phyloP scores from a whole-genome alignment of 768 basidiomycete species.

The Glaciozyma antarctica region DNA sequence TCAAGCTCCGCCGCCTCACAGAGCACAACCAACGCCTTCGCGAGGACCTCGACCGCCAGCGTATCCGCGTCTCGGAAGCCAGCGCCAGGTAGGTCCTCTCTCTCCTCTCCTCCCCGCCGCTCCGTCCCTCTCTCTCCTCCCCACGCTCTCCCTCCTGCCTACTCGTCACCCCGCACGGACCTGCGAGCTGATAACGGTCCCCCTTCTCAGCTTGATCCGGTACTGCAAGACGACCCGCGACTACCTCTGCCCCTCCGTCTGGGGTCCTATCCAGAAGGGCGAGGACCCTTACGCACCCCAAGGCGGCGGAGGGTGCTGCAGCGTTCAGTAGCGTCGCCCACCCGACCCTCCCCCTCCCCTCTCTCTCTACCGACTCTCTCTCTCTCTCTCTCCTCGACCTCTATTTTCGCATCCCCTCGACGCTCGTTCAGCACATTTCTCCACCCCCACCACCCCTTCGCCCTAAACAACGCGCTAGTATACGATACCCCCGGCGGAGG shows the following conservation, averaged over 20 bases:
- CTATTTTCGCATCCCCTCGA: neutral
- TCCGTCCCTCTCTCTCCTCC: too few species aligned
- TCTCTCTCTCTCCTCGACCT: neutral
- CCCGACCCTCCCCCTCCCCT: neutral
- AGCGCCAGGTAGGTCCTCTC: conserved; percentile 58
- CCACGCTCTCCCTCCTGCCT: neutral
- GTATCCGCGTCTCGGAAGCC: conserved; percentile 85
- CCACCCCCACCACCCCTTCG: neutral
- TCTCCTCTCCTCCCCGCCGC: neutral
- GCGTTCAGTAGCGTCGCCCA: conserved; percentile 8
- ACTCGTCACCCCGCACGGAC: neutral
- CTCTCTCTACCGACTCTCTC: neutral
- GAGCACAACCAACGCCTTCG: conserved; percentile 87
- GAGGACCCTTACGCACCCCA: conserved; percentile 85
- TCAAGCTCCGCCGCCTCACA: conserved; percentile 82
- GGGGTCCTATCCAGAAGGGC: conserved; percentile 85
- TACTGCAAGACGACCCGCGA: conserved; percentile 92
- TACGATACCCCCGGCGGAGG: too few species aligned
- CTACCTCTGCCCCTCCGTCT: conserved; percentile 83
- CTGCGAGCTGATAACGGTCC: neutral
- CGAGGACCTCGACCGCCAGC: conserved; percentile 81
- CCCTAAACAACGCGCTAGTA: neutral
- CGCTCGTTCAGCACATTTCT: neutral
- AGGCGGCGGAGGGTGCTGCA: conserved; percentile 40
- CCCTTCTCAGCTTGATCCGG: conserved; percentile 63